Percentiles rank a stretch among this genome's conserved stretches.
Conservation (phyloP, 768 basidiomycete genomes). For the Russula ochroleuca region DNA sequence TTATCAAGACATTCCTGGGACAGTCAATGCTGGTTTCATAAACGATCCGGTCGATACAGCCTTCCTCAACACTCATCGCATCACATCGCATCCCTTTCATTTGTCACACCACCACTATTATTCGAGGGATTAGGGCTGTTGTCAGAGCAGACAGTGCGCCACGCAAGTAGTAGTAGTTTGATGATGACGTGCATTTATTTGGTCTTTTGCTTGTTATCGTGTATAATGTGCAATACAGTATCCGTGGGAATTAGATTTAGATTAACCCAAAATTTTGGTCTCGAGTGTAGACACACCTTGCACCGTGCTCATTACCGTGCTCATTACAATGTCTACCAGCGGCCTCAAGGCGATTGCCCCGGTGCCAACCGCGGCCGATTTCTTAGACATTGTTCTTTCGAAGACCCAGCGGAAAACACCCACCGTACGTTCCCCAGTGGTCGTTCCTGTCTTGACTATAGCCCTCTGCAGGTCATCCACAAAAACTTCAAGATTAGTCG, state of each 20-base stretch:
- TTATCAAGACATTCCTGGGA: slow-evolving; percentile 61
- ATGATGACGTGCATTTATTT: slow-evolving; percentile 11
- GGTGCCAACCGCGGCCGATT: slow-evolving; percentile 94
- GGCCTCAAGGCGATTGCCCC: slow-evolving; percentile 96
- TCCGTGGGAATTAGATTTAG: slow-evolving; percentile 11
- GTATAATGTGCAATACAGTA: slow-evolving; percentile 6
- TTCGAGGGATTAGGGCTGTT: neutral
- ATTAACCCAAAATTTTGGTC: neutral
- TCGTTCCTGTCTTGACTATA: neutral
- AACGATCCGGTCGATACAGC: neutral
- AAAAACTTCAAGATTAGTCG: slow-evolving; percentile 99
- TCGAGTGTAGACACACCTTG: neutral
- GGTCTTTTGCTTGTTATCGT: slow-evolving; percentile 10
- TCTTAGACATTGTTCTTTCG: slow-evolving; percentile 89
- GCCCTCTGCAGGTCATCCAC: slow-evolving; percentile 73
- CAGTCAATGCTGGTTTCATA: slow-evolving; percentile 35
- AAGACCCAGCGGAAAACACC: slow-evolving; percentile 97
- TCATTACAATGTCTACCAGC: slow-evolving; percentile 71
- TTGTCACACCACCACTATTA: slow-evolving; percentile 7
- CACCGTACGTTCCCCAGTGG: slow-evolving; percentile 50
- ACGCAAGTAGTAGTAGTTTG: slow-evolving; percentile 15
- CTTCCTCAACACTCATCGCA: slow-evolving; percentile 2
- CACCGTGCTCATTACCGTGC: no score
- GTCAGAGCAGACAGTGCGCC: slow-evolving; percentile 1
- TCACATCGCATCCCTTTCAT: slow-evolving; percentile 9